Base-by-base conservation (phyloP, 352 stramenopile species). In the Blastocystis sp. region DNA sequence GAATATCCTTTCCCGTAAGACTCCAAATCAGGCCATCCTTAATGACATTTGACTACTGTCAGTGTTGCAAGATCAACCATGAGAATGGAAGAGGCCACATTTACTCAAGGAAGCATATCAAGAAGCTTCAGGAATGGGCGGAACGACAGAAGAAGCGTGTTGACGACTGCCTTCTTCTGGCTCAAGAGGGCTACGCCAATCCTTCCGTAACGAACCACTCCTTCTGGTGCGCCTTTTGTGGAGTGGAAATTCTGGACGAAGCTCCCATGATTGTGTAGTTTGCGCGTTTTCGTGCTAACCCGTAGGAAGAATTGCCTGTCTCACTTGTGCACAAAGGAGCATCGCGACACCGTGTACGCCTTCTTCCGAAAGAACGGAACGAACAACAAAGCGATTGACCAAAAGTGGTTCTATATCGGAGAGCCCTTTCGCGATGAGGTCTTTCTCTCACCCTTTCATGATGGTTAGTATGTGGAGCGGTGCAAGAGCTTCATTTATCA, bases 11-110 rank as follows among this genome's bases (percentile, higher is more conserved):
- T 34, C 28, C 28, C 28, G 28, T 34, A 34, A 34, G 28, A 34
- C 28, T 34, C 28, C 28, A 34, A 34, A 34, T 34, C 28, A 34
- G 28, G 28, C 28, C 28, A 34, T 34, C 28, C 28, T 34, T 34
- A 34, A 79, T 79, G 76, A 38, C 60, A 10, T 76, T 87, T 76
- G 24, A 40, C 28, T 87, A 87, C 34, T 87, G 76, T 87, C 76
- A 40, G 34, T 87, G 76, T 76, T 87, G 76, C 34, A 87, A 87
- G 52, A 57, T 87, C n/a, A 76, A 70, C 60, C 76, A 87, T 87
- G 63, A 87, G n/a, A 19, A 76, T 3, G 76, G 76, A 54, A 87
- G 43, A 1, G 63, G 63, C 14, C 76, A 87, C 24, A 70, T 87
- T 79, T 87, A 87, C 34, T 70, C 42, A 28, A 42, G 0, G 21